A percentile compares a stretch with the other conserved stretches of the same genome.
phyloP scores from a whole-genome alignment of 2,329 filamentous ascomycete species.

The Ophiostoma ulmi region DNA sequence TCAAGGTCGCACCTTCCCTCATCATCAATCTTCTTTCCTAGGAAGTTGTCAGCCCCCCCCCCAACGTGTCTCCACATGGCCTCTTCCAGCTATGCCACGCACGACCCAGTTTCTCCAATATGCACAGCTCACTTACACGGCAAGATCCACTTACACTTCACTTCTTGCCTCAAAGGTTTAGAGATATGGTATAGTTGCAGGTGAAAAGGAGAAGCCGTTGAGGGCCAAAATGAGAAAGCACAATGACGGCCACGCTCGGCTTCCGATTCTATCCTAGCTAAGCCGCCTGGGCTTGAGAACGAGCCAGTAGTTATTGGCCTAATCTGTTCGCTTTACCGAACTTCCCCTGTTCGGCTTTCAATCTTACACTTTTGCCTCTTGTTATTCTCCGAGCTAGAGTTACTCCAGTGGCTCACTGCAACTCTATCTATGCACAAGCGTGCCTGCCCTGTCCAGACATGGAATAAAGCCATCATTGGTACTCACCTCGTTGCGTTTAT shows the following conservation, averaged over 20 bases:
- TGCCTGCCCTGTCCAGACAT: background rate
- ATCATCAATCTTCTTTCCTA: background rate
- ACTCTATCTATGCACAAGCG: background rate
- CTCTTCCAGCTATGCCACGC: background rate
- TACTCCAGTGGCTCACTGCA: background rate
- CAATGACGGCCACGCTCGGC: background rate
- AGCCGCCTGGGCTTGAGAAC: background rate
- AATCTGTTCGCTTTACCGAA: background rate
- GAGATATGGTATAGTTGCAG: too few relatives aligned
- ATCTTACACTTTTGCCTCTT: background rate
- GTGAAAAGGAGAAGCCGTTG: background rate
- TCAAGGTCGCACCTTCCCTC: background rate
- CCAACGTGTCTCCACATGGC: background rate
- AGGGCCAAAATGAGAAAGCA: background rate
- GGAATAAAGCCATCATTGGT: background rate
- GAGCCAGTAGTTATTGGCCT: background rate
- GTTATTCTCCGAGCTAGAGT: conserved; percentile 1
- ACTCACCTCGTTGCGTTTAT: background rate
- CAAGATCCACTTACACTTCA: background rate
- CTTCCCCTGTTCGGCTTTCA: background rate
- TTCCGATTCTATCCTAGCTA: background rate
- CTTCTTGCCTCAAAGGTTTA: background rate
- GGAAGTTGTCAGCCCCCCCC: background rate
- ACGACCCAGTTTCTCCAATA: conserved; percentile 8
- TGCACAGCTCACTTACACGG: conserved; percentile 14